Evolutionary conservation across 805 yeast genomes (phyloP), one percentile per base, ranked within the genome.

Genomic region (Kluyveromyces dobzhanskii): DNA sequence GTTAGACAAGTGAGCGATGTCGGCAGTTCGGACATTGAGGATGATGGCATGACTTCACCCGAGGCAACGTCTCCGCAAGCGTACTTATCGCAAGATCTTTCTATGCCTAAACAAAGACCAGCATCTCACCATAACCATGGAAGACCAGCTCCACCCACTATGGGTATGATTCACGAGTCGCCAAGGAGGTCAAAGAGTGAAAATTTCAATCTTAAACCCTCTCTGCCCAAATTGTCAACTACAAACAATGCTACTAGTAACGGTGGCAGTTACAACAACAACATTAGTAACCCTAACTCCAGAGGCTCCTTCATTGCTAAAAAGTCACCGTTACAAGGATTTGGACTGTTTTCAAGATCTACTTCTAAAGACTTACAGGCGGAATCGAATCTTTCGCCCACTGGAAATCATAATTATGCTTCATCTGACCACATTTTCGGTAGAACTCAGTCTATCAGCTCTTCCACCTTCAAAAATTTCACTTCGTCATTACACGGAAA

Each of bases 401-500:
- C 32, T 10, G 24, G 36, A 32, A 7, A 27, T 11, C 39, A 6
- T 49, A 45, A 12, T 53, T 47, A 27, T 7, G 5, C 30, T 7
- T n/a, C 13, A n/a, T 56, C 48, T 30, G 49, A 34, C 23, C 51
- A 43, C 30, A 45, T 19, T 31, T 41, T 28, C 10, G 53, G 58
- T 11, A 56, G 69, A 39, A 48, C 63, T 2, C 49, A 59, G 54
- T 65, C 69, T 1, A 43, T 64, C 21, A 61, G 51, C 35, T 52
- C 67, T 0, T 49, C 58, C 1, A 47, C 65, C 14, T 49, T 62
- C 8, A 57, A 57, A 44, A 56, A 44, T 39, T 38, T 57, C 19
- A 54, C 59, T 32, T 56, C 47, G 43, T 55, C 54, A 38, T 54
- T 57, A 18, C 64, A 62, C 30, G 64, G 63, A 37, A 59, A 62